Evolutionary conservation across 2,329 filamentous ascomycete genomes (phyloP).

Genomic region (Fusarium foetens): DNA sequence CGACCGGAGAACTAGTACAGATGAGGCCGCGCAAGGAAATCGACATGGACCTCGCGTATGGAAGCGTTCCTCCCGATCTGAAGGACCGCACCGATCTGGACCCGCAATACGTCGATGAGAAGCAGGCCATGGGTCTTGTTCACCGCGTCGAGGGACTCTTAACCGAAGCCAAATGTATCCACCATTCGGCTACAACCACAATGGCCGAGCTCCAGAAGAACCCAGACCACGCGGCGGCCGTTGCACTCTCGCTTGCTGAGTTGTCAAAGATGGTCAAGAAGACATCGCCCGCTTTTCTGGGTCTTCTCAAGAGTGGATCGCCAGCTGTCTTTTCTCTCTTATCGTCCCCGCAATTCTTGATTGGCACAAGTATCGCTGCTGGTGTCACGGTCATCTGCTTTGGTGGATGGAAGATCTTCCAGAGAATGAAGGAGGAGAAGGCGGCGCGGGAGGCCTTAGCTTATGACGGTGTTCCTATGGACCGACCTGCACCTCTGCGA

Average conservation of each 20-base stretch:
- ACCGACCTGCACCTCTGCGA: slow-evolving; percentile 42
- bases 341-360: slow-evolving; percentile 91
- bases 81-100: slow-evolving; percentile 60
- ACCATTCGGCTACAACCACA: slow-evolving; percentile 83
- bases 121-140: slow-evolving; percentile 68
- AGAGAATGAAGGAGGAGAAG: slow-evolving; percentile 72
- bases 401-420: slow-evolving; percentile 97
- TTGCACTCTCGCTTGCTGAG: slow-evolving; percentile 91
- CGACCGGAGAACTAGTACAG: slow-evolving; percentile 52
- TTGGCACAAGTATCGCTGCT: slow-evolving; percentile 87
- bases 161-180: slow-evolving; percentile 88
- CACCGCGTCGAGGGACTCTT: slow-evolving; percentile 79
- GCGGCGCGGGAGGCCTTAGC: slow-evolving; percentile 45
- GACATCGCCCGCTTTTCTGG: slow-evolving; percentile 83
- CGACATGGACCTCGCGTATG: slow-evolving; percentile 94
- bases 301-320: slow-evolving; percentile 79
- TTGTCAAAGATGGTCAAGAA: slow-evolving; percentile 84
- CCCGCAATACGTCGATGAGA: slow-evolving; percentile 63
- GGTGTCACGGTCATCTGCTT: slow-evolving; percentile 97
- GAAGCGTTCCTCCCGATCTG: slow-evolving; percentile 79
- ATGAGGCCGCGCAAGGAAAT: slow-evolving; percentile 62
- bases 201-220: slow-evolving; percentile 77
- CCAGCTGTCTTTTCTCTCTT: slow-evolving; percentile 89
- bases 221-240: slow-evolving; percentile 91
- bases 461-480: slow-evolving; percentile 39